These are phyloP conservation scores for Zygosaccharomyces pseudorouxii DNA, from an alignment of 805 yeast genomes.

Conservation along the genomic window DNA sequence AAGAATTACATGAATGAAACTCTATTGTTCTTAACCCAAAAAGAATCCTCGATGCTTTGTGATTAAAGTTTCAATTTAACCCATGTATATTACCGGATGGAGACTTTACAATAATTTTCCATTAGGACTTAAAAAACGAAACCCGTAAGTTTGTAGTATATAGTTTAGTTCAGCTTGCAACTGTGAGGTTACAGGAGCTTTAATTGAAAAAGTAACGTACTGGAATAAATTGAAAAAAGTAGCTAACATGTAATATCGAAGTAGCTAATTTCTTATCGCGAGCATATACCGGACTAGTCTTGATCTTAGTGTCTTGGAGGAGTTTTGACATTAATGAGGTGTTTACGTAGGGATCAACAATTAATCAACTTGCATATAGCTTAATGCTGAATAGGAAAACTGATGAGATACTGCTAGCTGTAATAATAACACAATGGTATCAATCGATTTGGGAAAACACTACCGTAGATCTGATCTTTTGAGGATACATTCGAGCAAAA, in stretches of 20 bases:
- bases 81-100: constrained; percentile 6
- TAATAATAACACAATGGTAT: no score
- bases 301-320: no score
- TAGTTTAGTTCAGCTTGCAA: background rate
- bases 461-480: background rate
- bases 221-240: background rate
- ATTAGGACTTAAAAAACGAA: background rate
- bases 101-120: constrained; percentile 2
- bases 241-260: background rate
- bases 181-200: background rate
- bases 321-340: no score
- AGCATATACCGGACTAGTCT: background rate
- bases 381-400: background rate
- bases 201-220: constrained; percentile 2
- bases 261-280: background rate
- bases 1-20: constrained; percentile 1
- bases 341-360: no score
- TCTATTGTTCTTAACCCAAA: background rate
- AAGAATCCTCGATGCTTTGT: background rate
- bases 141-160: background rate
- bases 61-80: background rate
- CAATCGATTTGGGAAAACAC: no score
- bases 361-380: background rate
- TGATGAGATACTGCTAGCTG: no score
- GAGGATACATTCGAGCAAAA: background rate